A percentile compares a stretch with the other conserved stretches of the same genome.
These are phyloP conservation scores for Podila horticola DNA, from an alignment of 192 early-diverging fungal species.

Conservation along the genomic window DNA sequence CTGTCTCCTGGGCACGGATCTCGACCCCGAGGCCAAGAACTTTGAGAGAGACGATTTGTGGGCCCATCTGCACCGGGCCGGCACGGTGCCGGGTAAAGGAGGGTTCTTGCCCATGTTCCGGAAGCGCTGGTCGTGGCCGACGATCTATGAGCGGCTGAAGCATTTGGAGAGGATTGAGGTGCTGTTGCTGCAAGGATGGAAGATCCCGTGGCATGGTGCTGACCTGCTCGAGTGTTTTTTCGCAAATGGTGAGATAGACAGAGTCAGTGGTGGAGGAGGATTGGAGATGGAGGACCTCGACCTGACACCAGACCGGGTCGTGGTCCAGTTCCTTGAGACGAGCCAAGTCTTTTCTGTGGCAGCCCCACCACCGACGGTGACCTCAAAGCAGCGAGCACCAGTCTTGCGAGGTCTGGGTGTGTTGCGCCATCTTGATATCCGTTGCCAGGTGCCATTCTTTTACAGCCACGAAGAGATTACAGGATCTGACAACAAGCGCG, in stretches of 20 bases:
- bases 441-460: neutral
- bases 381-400: neutral
- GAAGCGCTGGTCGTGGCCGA: neutral
- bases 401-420: neutral
- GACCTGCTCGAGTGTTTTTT: neutral
- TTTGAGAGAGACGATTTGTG: no score
- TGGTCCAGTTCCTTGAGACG: neutral
- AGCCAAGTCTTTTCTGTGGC: neutral
- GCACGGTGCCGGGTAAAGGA: no score
- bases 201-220: neutral
- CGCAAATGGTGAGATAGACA: neutral
- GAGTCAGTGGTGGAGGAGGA: neutral
- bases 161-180: conserved; percentile 1
- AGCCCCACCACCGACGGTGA: neutral
- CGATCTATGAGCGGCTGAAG: neutral
- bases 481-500: no score
- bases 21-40: no score
- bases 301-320: neutral
- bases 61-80: no score
- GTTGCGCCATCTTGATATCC: neutral
- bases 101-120: neutral
- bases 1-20: no score
- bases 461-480: neutral
- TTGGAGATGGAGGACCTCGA: neutral
- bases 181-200: neutral